Base-by-base conservation (phyloP, 192 early-diverging fungal species). In the Backusella australiensis region DNA sequence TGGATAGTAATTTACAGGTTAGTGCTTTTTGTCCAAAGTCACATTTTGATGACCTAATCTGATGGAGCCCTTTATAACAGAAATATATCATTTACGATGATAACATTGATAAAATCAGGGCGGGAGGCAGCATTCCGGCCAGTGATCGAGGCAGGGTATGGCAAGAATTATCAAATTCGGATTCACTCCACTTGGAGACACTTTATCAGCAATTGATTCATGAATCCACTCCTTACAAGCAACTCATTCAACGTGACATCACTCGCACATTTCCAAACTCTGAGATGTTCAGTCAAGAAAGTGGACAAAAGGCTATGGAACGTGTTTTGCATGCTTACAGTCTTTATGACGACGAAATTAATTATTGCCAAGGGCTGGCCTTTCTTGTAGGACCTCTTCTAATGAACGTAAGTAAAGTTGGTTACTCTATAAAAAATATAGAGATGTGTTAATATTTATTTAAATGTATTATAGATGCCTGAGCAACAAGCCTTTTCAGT, bases 331-430 rank as follows among this genome's bases (percentile, higher is more conserved):
- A 93, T 83, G 96, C 96, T 17, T 99, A 99, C 76, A 93, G 91
- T 38, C 80, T 98, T 23, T 99, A 95, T 80, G 97, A 99, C 77
- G 84, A 91, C 23, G 93, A 97, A 78, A 92, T 99, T 36, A 96
- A 96, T 12, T 99, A 99, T 77, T 99, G 97, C 82, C 97, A 99
- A 85, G 97, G 97, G 11, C 87, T 99, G 21, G 92, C 94, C 4
- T 99, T 99, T 79, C 87, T 99, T 53, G 93, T 96, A 8, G 97
- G 96, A 5, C 93, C 94, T 67, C 77, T 99, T 74, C 82, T 99
- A 34, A 87, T 98, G 88, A 96, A 93, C 85, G 94, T 94, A 86
- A 85, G 85, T 66, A 23, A 59, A 59, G 23, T 12, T 26, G 21
- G 4, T 59, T 34, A 15, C 35, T 26, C 15, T 4, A 69, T 19